Conservation (phyloP, 352 stramenopile genomes). For the Pythium coloratum region DNA sequence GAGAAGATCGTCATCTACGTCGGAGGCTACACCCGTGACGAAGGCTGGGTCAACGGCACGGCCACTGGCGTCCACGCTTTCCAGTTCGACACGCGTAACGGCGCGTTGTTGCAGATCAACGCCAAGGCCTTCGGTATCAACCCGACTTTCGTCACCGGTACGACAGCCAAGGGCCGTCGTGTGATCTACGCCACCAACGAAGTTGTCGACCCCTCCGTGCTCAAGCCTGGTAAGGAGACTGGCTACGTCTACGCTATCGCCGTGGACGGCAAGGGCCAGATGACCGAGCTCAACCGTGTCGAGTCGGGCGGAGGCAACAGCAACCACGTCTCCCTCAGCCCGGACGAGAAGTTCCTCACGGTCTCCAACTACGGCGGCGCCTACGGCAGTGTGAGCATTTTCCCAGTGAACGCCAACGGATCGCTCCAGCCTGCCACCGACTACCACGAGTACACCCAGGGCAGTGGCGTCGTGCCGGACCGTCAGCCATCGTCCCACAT, state of each 20-base stretch:
- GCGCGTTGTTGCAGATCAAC: constrained; percentile 35
- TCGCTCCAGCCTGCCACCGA: constrained; percentile 37
- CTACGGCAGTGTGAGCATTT: constrained; percentile 48
- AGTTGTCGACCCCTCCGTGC: constrained; percentile 34
- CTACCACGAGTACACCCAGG: constrained; percentile 39
- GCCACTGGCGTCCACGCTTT: constrained; percentile 65
- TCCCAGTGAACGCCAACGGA: constrained; percentile 45
- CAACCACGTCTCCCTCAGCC: constrained; percentile 52
- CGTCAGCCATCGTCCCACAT: constrained; percentile 50
- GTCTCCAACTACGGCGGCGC: constrained; percentile 59
- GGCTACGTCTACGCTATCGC: constrained; percentile 54
- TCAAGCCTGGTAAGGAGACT: constrained; percentile 33
- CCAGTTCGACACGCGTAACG: constrained; percentile 42
- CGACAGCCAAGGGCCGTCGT: constrained; percentile 5
- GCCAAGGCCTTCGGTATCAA: constrained; percentile 43
- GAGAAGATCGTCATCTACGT: too few species aligned
- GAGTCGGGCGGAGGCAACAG: constrained; percentile 46
- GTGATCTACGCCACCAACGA: constrained; percentile 62
- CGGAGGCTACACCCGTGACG: constrained; percentile 50
- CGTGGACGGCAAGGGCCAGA: constrained; percentile 29
- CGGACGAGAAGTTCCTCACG: constrained; percentile 51
- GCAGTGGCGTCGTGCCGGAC: constrained; percentile 36
- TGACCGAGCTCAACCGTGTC: constrained; percentile 51
- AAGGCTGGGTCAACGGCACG: constrained; percentile 67
- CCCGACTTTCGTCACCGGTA: constrained; percentile 38